Percentiles rank a stretch among this genome's conserved stretches.
Evolutionary conservation across 108 stramenopile genomes (phyloP).

Genomic region (Discostella pseudostelligera): DNA sequence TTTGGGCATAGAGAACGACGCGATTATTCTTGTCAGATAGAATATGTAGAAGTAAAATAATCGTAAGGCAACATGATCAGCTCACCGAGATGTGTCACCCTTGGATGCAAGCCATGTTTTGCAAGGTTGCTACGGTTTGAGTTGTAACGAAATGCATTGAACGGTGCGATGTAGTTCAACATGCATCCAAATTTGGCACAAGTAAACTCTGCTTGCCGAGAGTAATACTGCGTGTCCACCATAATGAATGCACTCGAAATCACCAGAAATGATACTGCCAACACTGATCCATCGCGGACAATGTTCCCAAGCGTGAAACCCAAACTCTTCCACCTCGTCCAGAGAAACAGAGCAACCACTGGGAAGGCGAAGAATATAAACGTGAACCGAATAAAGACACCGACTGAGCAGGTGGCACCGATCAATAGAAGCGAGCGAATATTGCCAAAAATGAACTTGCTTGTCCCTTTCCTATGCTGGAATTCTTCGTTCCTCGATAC

Average conservation of each 20-base stretch:
- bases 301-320: conserved; percentile 4
- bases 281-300: conserved; percentile 8
- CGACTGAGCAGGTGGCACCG: conserved; percentile 61
- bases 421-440: conserved; percentile 20
- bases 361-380: conserved; percentile 74
- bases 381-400: conserved; percentile 75
- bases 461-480: not conserved
- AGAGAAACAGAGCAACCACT: conserved; percentile 43
- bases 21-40: not conserved
- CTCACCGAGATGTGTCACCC: conserved; percentile 59
- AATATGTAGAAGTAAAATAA: not conserved
- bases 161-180: conserved; percentile 55
- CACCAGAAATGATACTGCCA: conserved; percentile 34
- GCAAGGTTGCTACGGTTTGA: conserved; percentile 61
- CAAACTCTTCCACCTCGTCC: conserved; percentile 28
- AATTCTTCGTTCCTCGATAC: conserved; percentile 10
- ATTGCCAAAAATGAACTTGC: not conserved
- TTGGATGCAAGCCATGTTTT: conserved; percentile 77
- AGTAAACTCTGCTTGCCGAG: conserved; percentile 1
- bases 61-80: not conserved
- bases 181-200: conserved; percentile 6
- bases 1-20: not conserved
- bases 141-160: conserved; percentile 78
- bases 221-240: conserved; percentile 52
- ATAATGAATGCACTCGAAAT: conserved; percentile 31